Conservation (phyloP, 352 stramenopile genomes). For the Phytopythium oedochilum region DNA sequence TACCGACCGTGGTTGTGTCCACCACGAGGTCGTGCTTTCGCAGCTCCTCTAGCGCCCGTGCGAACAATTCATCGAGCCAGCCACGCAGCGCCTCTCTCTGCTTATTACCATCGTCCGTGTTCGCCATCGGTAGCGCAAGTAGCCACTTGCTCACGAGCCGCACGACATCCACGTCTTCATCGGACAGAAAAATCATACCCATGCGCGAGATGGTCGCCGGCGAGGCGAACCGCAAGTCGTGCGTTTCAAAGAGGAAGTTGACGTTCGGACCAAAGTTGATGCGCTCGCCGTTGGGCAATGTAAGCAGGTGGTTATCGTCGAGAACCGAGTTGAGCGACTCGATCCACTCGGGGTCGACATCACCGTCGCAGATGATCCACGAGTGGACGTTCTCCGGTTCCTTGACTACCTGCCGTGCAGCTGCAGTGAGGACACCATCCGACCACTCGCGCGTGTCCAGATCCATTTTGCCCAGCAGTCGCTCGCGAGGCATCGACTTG, state of each 20-base stretch:
- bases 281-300: constrained; percentile 93
- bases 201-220: constrained; percentile 95
- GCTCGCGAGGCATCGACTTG: constrained; percentile 92
- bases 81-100: constrained; percentile 44
- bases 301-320: constrained; percentile 96
- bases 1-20: constrained; percentile 92
- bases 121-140: constrained; percentile 25
- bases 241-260: constrained; percentile 97
- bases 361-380: constrained; percentile 96
- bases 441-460: constrained; percentile 94
- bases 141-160: constrained; percentile 83
- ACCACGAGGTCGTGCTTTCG: constrained; percentile 85
- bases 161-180: constrained; percentile 86
- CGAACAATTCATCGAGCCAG: constrained; percentile 94
- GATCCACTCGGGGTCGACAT: constrained; percentile 97
- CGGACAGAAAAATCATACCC: constrained; percentile 96
- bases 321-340: constrained; percentile 95
- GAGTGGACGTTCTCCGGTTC: constrained; percentile 84
- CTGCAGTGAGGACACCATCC: constrained; percentile 93
- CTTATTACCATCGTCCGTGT: constrained; percentile 37
- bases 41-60: constrained; percentile 80
- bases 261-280: constrained; percentile 95
- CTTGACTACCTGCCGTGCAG: constrained; percentile 89
- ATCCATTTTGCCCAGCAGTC: constrained; percentile 93
- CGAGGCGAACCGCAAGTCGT: constrained; percentile 93